Percentiles rank a stretch among this genome's conserved stretches.
Evolutionary conservation across 768 basidiomycete species (phyloP).

Genomic region (Clavulina sp.): DNA sequence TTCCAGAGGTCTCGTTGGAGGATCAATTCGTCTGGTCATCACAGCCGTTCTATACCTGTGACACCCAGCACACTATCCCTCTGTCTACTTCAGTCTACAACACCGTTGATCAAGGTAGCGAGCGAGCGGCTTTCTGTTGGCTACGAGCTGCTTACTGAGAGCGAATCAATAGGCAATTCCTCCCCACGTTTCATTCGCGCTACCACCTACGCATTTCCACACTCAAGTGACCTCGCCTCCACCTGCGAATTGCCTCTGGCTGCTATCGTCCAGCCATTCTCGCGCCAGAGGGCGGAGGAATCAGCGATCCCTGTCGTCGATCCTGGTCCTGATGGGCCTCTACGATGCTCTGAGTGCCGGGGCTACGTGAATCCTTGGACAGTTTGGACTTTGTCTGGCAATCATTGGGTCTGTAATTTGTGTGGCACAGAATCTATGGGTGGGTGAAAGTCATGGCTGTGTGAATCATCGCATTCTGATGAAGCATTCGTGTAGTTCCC

Average conservation of each 20-base stretch:
- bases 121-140: not conserved
- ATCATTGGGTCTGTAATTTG: conserved; percentile 82
- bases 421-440: conserved; percentile 75
- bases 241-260: conserved; percentile 76
- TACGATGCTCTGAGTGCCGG: conserved; percentile 69
- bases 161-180: conserved; percentile 48
- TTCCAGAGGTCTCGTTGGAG: conserved; percentile 55
- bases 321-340: conserved; percentile 52
- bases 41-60: conserved; percentile 46
- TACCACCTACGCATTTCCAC: conserved; percentile 80
- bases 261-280: conserved; percentile 80
- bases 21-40: conserved; percentile 69
- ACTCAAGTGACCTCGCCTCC: conserved; percentile 54
- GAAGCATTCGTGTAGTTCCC: conserved; percentile 31
- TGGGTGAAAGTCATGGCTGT: conserved; percentile 22
- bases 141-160: not conserved
- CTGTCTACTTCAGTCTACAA: conserved; percentile 74
- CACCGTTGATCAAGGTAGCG: conserved; percentile 76
- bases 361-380: conserved; percentile 94
- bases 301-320: conserved; percentile 67
- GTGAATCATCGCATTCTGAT: not conserved
- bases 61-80: conserved; percentile 45
- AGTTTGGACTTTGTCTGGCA: conserved; percentile 63
- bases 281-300: conserved; percentile 58
- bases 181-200: conserved; percentile 80